phyloP scores from a whole-genome alignment of 2,329 filamentous ascomycete genomes.

The Sarocladium brachiariae region DNA sequence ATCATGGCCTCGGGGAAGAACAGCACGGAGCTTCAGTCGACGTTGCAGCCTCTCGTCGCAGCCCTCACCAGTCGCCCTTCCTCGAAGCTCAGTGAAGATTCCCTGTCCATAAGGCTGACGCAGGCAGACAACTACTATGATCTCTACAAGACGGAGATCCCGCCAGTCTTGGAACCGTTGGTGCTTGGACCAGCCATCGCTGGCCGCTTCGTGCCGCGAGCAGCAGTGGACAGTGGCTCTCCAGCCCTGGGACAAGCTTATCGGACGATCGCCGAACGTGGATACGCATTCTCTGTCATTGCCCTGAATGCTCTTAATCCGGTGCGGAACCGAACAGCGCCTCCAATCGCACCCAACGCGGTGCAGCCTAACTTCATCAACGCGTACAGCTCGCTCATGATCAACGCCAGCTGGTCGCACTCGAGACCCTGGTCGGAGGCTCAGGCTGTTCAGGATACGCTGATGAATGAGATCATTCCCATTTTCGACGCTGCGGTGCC shows the following conservation, averaged over 20 bases:
- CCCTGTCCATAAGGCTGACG: too few relatives aligned
- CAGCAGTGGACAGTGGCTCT: too few relatives aligned
- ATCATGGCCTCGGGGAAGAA: background rate
- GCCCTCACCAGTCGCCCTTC: too few relatives aligned
- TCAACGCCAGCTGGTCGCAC: background rate
- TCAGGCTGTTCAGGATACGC: background rate
- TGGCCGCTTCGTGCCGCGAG: too few relatives aligned
- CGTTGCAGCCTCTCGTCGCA: too few relatives aligned
- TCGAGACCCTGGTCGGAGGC: conserved; percentile 11
- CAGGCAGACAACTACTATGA: too few relatives aligned
- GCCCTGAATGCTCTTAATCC: background rate
- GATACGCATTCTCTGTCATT: background rate
- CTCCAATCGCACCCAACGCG: background rate
- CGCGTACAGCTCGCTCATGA: conserved; percentile 4
- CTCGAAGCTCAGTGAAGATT: too few relatives aligned
- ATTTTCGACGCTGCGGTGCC: conserved; percentile 24
- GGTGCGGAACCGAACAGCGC: background rate
- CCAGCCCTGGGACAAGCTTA: background rate
- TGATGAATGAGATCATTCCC: conserved; percentile 16
- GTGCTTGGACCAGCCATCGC: too few relatives aligned
- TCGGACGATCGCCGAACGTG: background rate
- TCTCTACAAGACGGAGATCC: too few relatives aligned
- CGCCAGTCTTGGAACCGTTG: too few relatives aligned
- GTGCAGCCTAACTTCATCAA: conserved; percentile 1
- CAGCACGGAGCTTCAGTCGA: too few relatives aligned